Evolutionary conservation across 208 protist genomes (phyloP), one percentile per base, ranked within the genome.

Genomic region (Leishmania major): DNA sequence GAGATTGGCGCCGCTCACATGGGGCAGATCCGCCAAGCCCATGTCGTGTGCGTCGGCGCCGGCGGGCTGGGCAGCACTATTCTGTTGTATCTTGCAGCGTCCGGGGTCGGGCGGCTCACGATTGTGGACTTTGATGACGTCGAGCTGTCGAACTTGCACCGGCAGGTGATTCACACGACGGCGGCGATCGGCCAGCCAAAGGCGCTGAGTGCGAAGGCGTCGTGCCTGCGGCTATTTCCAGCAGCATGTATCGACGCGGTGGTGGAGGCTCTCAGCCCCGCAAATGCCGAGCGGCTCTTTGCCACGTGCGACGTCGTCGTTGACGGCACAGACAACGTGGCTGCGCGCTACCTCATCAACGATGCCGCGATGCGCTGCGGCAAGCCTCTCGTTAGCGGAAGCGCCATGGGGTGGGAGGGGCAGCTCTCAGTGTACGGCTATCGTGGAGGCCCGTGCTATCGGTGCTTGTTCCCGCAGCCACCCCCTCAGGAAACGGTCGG

Each of bases 61-160:
- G 99, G 99, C 17, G 99, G 99, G 5, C 89, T 99, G 22, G 98
- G 98, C 37, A 98, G 92, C 82, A 98, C 98, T 47, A 88, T 92
- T 45, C 89, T 92, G 6, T 87, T 99, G 35, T 99, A 99, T 73
- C 95, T 99, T 45, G 93, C 94, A 15, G 97, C 95, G 0, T 94
- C 96, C 15, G 99, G 99, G 1, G 90, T 99, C 19, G 98, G 98
- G 25, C 86, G 87, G 43, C 60, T 99, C 13, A 91, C 88, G 11
- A 76, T 99, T 60, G 90, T 98, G 0, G 98, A 99, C 90, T 93
- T 94, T 86, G 98, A 99, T 83, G 77, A 79, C 17, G 98, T 99
- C 35, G 97, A 99, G 40, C 28, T 87, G 31, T 98, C 90, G 49
- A 99, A 99, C 80, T 81, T 99, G 53, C 97, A 99, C 60, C 92